phyloP scores from a whole-genome alignment of 225 moss, liverwort and hornwort species.

The Polytrichum formosum region DNA sequence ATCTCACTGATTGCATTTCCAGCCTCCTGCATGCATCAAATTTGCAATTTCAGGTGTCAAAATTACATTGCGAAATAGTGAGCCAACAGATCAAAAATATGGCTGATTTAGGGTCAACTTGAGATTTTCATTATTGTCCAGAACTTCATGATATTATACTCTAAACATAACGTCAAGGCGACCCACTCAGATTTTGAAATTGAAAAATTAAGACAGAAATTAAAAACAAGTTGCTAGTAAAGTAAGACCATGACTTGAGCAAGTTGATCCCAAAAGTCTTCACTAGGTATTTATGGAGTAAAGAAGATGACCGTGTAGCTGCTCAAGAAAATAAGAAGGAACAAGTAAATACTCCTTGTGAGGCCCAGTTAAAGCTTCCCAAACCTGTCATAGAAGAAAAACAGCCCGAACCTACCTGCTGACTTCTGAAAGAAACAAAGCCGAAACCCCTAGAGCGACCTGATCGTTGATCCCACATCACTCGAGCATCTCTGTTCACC shows the following conservation, averaged over 20 bases:
- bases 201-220: background rate
- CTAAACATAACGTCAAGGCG: background rate
- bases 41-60: conserved; percentile 7
- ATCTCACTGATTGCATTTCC: conserved; percentile 89
- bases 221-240: background rate
- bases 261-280: no score
- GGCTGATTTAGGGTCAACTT: no score
- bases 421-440: conserved; percentile 99
- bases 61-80: conserved; percentile 12
- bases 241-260: no score
- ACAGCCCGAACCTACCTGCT: conserved; percentile 79
- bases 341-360: conserved; percentile 1
- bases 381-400: conserved; percentile 17
- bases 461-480: conserved; percentile 99
- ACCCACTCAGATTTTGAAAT: background rate
- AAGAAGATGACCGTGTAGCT: no score
- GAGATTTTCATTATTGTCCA: no score
- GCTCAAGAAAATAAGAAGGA: background rate
- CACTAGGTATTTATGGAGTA: no score
- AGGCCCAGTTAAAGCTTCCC: conserved; percentile 8
- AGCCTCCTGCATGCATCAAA: conserved; percentile 75
- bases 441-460: conserved; percentile 99
- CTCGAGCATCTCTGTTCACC: conserved; percentile 80
- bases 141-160: background rate
- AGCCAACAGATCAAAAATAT: conserved; percentile 10